Percentiles rank a stretch among this genome's conserved stretches.
Evolutionary conservation across 192 early-diverging fungal species (phyloP).

Genomic region (Linnemannia elongata): DNA sequence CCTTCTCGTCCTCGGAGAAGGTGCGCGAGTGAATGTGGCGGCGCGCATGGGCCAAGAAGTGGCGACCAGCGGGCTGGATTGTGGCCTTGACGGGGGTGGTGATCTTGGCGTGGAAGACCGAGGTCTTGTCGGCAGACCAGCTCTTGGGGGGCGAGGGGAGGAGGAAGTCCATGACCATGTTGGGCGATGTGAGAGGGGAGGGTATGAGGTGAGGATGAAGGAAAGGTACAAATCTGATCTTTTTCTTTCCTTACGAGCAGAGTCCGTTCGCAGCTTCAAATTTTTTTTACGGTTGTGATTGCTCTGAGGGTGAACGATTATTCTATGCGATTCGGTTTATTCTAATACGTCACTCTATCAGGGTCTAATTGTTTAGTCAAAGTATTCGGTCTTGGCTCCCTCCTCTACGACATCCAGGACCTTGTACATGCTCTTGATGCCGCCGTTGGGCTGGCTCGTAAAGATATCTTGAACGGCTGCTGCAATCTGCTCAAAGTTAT

Average conservation of each 20-base stretch:
- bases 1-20: conserved; percentile 72
- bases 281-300: conserved; percentile 4
- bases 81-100: conserved; percentile 52
- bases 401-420: conserved; percentile 74
- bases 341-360: not conserved
- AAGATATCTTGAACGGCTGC: conserved; percentile 73
- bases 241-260: not conserved
- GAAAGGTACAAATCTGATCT: not conserved
- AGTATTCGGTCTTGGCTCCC: conserved; percentile 61
- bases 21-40: conserved; percentile 71
- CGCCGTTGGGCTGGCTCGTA: conserved; percentile 60
- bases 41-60: conserved; percentile 72
- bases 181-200: conserved; percentile 9
- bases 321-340: not conserved
- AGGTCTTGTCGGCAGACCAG: conserved; percentile 68
- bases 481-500: conserved; percentile 91
- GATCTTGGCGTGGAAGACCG: conserved; percentile 57
- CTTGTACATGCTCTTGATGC: conserved; percentile 69
- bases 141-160: conserved; percentile 80
- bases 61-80: conserved; percentile 70
- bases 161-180: conserved; percentile 70
- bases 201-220: conserved; percentile 20
- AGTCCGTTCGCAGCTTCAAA: not conserved
- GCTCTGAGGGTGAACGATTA: not conserved
- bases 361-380: conserved; percentile 16